Evolutionary conservation across 2,329 filamentous ascomycete genomes (phyloP).

Genomic region (Ophiostoma sp.): DNA sequence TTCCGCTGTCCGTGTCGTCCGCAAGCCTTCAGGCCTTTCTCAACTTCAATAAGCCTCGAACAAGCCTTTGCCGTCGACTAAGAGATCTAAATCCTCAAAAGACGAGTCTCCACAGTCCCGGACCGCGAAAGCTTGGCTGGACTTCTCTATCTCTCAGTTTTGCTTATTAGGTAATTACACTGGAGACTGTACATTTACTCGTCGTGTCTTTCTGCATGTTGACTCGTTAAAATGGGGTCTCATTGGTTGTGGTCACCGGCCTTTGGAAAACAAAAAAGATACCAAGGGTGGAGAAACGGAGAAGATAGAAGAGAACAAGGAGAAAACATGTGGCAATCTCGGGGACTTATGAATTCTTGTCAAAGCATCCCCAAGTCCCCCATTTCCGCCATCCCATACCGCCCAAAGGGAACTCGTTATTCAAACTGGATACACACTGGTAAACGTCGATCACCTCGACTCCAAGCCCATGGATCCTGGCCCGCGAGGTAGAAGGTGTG

Average conservation of each 20-base stretch:
- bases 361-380: background rate
- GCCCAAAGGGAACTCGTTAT: background rate
- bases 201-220: background rate
- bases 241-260: too few species aligned
- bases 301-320: background rate
- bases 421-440: background rate
- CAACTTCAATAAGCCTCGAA: background rate
- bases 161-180: background rate
- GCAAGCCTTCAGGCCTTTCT: background rate
- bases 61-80: background rate
- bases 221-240: background rate
- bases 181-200: background rate
- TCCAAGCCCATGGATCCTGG: constrained; percentile 6
- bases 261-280: background rate
- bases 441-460: background rate
- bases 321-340: background rate
- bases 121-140: background rate
- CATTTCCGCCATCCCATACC: background rate
- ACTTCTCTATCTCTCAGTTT: background rate
- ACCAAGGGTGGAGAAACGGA: background rate
- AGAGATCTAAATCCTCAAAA: background rate
- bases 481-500: background rate
- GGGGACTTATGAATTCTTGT: background rate
- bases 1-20: too few species aligned
- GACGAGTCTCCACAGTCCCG: background rate